A percentile compares a stretch with the other conserved stretches of the same genome.
phyloP scores from a whole-genome alignment of 257 asterid species.

The Salvia rosmarinus region DNA sequence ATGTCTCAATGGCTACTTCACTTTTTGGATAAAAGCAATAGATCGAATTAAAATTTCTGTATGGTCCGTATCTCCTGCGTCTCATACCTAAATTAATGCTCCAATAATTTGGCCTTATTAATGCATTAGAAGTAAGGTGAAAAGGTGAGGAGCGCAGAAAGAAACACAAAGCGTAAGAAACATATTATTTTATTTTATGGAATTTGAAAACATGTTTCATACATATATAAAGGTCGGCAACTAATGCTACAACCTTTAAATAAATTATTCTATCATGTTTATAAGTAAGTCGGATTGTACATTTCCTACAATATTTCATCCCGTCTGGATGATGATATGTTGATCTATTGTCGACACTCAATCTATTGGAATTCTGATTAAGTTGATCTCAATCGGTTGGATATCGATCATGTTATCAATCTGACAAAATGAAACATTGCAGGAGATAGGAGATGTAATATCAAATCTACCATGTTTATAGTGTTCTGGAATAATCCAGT shows the following conservation, averaged over 20 bases:
- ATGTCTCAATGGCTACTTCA: slow-evolving; percentile 62
- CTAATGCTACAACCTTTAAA: neutral
- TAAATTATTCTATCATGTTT: neutral
- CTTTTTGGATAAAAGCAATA: slow-evolving; percentile 36
- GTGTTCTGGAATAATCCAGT: neutral
- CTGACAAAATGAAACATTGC: too few species aligned
- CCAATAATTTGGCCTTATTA: neutral
- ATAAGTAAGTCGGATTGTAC: too few species aligned
- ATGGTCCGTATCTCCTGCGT: slow-evolving; percentile 36
- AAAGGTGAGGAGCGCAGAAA: too few species aligned
- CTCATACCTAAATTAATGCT: slow-evolving; percentile 20
- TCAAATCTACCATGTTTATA: too few species aligned
- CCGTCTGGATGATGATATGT: too few species aligned
- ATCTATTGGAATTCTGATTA: too few species aligned
- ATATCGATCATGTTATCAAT: too few species aligned
- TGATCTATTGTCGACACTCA: too few species aligned
- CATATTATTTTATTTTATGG: neutral
- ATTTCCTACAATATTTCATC: too few species aligned
- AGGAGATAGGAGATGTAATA: too few species aligned
- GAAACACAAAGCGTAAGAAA: neutral
- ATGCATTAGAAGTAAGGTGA: neutral
- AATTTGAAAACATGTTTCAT: neutral
- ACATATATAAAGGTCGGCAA: neutral
- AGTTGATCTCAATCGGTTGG: too few species aligned
- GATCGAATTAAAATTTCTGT: slow-evolving; percentile 18